Base-by-base conservation (phyloP, 768 basidiomycete genomes). In the Leccinum barrowsii region DNA sequence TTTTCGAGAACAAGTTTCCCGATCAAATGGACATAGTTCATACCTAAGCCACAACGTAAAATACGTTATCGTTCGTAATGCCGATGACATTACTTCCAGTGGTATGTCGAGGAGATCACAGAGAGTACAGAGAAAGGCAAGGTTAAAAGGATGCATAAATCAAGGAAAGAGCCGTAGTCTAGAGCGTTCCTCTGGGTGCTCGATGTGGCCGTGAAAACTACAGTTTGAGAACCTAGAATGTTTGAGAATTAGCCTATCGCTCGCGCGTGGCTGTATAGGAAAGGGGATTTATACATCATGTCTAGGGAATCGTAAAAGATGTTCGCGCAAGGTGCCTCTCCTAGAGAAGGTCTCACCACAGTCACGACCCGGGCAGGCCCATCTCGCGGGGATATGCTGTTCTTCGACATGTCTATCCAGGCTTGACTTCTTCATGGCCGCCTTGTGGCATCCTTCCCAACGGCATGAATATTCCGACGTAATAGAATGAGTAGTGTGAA, bases 341-440 rank as follows among this genome's bases (percentile, higher is more conserved):
- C 34, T 35, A 34, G 32, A 34, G 32, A 34, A 34, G 12, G 32
- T 34, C 32, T 34, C 32, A 34, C 12, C 32, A 12, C 32, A 34
- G 32, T 34, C 32, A 34, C 32, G 32, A 5, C 32, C 32, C 32
- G 32, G 32, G 32, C 32, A 34, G 0, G 55, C 49, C 66, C 66
- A 68, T 11, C 6, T 56, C 2, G 12, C 52, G 0, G 63, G 52
- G 13, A 63, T 7, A 30, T 67, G 66, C 1, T 50, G 57, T 1
- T 68, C 66, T 0, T 8, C 48, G 2, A 52, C 1, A 15, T 67
- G 66, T 0, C 66, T 42, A 6, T 57, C 57, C 2, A 67, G 58
- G 28, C 52, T 58, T 0, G 59, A 4, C 30, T 3, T 59, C 46
- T 2, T 49, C 67, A 68, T 64, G 1, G 48, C 35, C 3, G 0